phyloP scores from a whole-genome alignment of 768 basidiomycete species.

The Vararia minispora region DNA sequence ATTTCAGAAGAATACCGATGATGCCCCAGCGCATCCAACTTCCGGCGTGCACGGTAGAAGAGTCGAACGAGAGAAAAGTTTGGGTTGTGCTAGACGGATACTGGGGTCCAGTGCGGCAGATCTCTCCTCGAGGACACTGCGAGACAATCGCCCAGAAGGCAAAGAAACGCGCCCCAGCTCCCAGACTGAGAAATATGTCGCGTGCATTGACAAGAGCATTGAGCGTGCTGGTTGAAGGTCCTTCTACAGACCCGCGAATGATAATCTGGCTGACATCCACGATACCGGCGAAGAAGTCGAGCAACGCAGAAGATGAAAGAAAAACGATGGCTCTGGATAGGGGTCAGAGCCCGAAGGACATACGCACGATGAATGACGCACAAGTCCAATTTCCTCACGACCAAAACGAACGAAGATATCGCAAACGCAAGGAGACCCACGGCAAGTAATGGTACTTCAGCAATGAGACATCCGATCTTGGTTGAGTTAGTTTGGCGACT shows the following conservation, averaged over 20 bases:
- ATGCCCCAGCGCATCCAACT: slow-evolving; percentile 59
- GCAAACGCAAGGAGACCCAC: slow-evolving; percentile 20
- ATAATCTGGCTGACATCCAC: slow-evolving; percentile 52
- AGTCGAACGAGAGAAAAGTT: slow-evolving; percentile 13
- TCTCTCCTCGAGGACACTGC: slow-evolving; percentile 39
- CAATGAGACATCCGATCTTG: slow-evolving; percentile 16
- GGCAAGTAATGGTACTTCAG: slow-evolving; percentile 19
- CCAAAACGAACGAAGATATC: slow-evolving; percentile 17
- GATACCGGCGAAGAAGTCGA: slow-evolving; percentile 51
- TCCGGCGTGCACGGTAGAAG: slow-evolving; percentile 35
- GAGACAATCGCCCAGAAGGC: slow-evolving; percentile 63
- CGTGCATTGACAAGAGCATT: slow-evolving; percentile 35
- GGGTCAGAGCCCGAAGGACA: not conserved
- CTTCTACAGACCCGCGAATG: slow-evolving; percentile 22
- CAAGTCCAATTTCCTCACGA: slow-evolving; percentile 13
- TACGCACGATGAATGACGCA: slow-evolving; percentile 2
- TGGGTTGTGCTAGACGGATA: slow-evolving; percentile 8
- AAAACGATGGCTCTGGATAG: slow-evolving; percentile 27
- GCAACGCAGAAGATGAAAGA: slow-evolving; percentile 45
- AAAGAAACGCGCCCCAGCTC: slow-evolving; percentile 47
- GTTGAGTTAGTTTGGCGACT: too few species aligned
- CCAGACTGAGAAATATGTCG: slow-evolving; percentile 47
- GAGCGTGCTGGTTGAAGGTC: slow-evolving; percentile 19
- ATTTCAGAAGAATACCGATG: slow-evolving; percentile 41
- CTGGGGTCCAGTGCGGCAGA: slow-evolving; percentile 7